A percentile compares a stretch with the other conserved stretches of the same genome.
Conservation (phyloP, 306 rosid species). For the Gastrolobium bilobum region DNA sequence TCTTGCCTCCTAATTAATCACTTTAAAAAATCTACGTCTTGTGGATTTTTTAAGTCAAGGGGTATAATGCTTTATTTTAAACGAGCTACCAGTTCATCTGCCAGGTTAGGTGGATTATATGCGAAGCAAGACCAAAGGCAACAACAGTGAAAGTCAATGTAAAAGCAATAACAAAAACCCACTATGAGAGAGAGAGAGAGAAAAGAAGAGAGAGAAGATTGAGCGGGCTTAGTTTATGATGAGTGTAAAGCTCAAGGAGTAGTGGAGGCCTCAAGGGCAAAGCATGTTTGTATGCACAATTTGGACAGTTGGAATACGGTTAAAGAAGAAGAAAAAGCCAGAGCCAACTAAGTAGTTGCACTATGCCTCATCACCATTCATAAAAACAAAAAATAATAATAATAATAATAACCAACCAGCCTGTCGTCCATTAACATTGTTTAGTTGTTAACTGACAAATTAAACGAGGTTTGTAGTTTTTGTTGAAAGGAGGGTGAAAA, state of each 20-base stretch:
- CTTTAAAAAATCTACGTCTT: background rate
- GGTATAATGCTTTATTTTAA: conserved; percentile 41
- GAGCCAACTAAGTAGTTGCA: conserved; percentile 45
- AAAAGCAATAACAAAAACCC: conserved; percentile 35
- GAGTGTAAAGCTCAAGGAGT: conserved; percentile 36
- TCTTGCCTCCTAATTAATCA: conserved; percentile 42
- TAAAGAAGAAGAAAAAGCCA: conserved; percentile 44
- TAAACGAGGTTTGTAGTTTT: background rate
- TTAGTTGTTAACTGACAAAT: conserved; percentile 44
- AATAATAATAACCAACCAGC: conserved; percentile 22
- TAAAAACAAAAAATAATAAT: too few species aligned
- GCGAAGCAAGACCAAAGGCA: conserved; percentile 49
- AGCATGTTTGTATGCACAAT: conserved; percentile 1
- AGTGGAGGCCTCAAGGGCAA: conserved; percentile 28
- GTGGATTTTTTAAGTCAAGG: conserved; percentile 43
- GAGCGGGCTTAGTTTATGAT: conserved; percentile 14
- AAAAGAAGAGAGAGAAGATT: background rate
- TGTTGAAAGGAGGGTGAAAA: conserved; percentile 37
- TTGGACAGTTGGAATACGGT: conserved; percentile 46
- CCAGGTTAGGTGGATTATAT: conserved; percentile 43
- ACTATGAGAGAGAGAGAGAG: background rate
- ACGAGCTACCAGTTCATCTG: conserved; percentile 8
- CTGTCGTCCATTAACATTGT: conserved; percentile 39
- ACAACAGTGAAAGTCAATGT: conserved; percentile 49
- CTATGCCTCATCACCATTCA: conserved; percentile 13